phyloP scores from a whole-genome alignment of 257 asterid genomes.

The Capsicum baccatum region DNA sequence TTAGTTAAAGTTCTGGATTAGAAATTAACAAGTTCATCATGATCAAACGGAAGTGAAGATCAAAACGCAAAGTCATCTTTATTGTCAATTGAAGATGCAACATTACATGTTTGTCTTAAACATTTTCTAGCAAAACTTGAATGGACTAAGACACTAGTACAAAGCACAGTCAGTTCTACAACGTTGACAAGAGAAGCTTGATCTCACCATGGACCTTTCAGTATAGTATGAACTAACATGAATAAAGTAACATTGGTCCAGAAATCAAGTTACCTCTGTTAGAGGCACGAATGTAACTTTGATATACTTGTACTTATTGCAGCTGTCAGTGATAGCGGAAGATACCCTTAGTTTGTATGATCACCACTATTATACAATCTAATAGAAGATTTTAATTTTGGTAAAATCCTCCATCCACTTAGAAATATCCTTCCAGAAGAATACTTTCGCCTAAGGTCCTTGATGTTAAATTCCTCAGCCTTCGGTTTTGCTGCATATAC shows the following conservation, averaged over 20 bases:
- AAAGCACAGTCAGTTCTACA: not conserved
- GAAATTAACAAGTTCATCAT: not conserved
- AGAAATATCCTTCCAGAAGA: conserved; percentile 78
- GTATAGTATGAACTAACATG: not conserved
- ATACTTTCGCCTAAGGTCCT: conserved; percentile 54
- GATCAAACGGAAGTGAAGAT: not conserved
- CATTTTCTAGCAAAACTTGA: not conserved
- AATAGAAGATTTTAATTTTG: not conserved
- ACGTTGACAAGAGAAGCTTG: not conserved
- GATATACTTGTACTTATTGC: conserved; percentile 10
- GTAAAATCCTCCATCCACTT: conserved; percentile 30
- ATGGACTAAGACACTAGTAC: not conserved
- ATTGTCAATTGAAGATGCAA: conserved; percentile 1
- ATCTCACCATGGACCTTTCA: conserved; percentile 13
- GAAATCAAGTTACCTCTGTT: conserved; percentile 13
- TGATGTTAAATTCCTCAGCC: conserved; percentile 60
- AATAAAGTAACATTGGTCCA: not conserved
- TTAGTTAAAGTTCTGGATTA: not conserved
- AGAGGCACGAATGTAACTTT: not conserved
- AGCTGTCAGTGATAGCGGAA: not conserved
- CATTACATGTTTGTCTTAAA: not conserved
- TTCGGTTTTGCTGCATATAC: conserved; percentile 36
- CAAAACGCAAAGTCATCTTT: not conserved
- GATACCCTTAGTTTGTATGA: not conserved
- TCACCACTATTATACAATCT: not conserved